Evolutionary conservation across 176 grass and related monocot genomes (phyloP), one percentile per base, ranked within the genome.

Genomic region (Cocos nucifera): DNA sequence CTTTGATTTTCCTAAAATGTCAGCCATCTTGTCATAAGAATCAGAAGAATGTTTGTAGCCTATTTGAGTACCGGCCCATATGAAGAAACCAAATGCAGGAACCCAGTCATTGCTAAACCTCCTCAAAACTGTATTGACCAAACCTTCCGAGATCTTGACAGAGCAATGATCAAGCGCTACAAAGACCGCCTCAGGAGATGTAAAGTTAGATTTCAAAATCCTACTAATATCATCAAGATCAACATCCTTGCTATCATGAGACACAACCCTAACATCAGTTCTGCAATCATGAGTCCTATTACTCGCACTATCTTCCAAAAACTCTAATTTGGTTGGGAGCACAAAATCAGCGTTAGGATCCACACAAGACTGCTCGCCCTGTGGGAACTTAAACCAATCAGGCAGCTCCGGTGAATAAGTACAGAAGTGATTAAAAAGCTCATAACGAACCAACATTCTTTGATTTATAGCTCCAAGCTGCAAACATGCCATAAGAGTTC

Each of bases 81-180:
- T 77, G 67, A 95, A 95, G 81, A 95, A 95, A 58, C 89, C 89
- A 58, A 82, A 88, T 0, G 78, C 80, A 0, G 75, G 53, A 58
- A 89, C 67, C 89, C 85, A 95, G 19, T 95, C 78, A n/a, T 85
- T 88, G 69, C 72, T 67, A 44, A 88, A 95, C 72, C 85, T 81
- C 15, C 0, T 48, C 50, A 95, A 57, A 26, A 95, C 72, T 78
- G 79, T 95, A 22, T 77, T 21, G 1, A 85, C 73, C 44, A 95
- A 78, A 72, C 56, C 50, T 18, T 51, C 60, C 2, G 78, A 85
- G 17, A 85, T 71, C 61, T 24, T 76, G 50, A 82, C 68, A 18
- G 69, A 44, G 72, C 72, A 95, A 59, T 65, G 75, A 51, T 78
- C 76, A 56, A 95, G 70, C 77, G 78, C 62, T 71, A 77, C 50